These are phyloP conservation scores for Rusavskia elegans DNA, from an alignment of 495 filamentous ascomycete genomes.

Conservation along the genomic window DNA sequence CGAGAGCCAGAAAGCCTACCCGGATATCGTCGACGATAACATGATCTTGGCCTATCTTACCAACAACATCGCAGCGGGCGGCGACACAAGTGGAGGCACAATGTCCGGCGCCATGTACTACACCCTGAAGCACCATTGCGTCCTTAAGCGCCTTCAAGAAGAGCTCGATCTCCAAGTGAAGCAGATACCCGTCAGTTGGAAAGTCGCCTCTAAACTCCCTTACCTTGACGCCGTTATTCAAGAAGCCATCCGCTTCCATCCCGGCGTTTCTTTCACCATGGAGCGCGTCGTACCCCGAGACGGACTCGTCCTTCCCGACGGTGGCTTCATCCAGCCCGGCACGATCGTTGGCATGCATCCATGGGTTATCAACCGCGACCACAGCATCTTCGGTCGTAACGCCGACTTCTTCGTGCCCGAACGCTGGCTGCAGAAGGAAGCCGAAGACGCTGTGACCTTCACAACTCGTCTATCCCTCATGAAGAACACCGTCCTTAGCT, in stretches of 20 bases:
- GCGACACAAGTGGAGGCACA: too few species aligned
- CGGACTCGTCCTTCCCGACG: slow-evolving; percentile 13
- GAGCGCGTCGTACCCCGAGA: neutral
- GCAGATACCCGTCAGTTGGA: slow-evolving; percentile 24
- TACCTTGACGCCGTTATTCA: neutral
- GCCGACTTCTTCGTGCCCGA: slow-evolving; percentile 36
- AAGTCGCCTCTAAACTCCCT: neutral
- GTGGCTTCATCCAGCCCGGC: slow-evolving; percentile 17
- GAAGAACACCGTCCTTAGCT: slow-evolving; percentile 28
- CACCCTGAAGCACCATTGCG: too few species aligned
- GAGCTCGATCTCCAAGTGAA: too few species aligned
- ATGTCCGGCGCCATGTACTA: too few species aligned
- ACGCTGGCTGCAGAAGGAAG: slow-evolving; percentile 34
- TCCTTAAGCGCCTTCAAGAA: too few species aligned
- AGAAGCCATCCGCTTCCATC: neutral
- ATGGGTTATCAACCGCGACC: slow-evolving; percentile 34
- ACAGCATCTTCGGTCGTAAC: slow-evolving; percentile 36
- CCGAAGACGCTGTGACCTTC: slow-evolving; percentile 15
- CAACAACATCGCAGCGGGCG: too few species aligned
- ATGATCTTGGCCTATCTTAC: too few species aligned
- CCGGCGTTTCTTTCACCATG: neutral
- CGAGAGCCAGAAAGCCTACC: too few species aligned
- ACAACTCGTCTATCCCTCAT: slow-evolving; percentile 15
- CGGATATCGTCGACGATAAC: too few species aligned
- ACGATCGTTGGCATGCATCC: slow-evolving; percentile 11